phyloP scores from a whole-genome alignment of 768 basidiomycete species.

The Xanthoconium stramineum region DNA sequence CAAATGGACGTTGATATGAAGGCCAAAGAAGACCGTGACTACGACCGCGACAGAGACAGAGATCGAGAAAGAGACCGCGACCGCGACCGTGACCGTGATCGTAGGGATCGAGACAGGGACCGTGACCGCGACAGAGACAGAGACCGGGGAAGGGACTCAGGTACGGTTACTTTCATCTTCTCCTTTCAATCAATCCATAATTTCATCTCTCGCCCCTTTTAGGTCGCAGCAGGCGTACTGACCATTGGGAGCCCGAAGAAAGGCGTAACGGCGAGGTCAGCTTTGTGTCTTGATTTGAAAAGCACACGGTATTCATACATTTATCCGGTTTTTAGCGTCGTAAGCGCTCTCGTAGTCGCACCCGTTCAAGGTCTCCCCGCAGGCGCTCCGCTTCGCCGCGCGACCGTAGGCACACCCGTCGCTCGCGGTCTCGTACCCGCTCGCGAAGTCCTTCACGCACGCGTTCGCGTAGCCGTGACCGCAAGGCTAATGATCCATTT shows the following conservation, averaged over 20 bases:
- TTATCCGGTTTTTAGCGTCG: conserved; percentile 45
- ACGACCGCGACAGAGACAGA: conserved; percentile 51
- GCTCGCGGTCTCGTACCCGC: conserved; percentile 64
- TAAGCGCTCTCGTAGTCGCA: conserved; percentile 64
- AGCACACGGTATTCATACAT: background rate
- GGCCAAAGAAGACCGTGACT: conserved; percentile 68
- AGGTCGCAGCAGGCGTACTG: conserved; percentile 49
- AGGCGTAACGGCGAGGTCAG: conserved; percentile 71
- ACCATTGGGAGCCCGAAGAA: conserved; percentile 86
- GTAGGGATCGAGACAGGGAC: conserved; percentile 44
- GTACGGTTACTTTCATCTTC: conserved; percentile 33
- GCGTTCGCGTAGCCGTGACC: conserved; percentile 55
- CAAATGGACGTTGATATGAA: conserved; percentile 84
- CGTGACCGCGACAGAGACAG: conserved; percentile 42
- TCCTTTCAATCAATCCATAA: background rate
- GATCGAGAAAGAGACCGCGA: conserved; percentile 40
- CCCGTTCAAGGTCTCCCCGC: conserved; percentile 63
- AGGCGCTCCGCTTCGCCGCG: conserved; percentile 67
- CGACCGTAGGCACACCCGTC: conserved; percentile 50
- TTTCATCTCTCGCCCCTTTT: conserved; percentile 8
- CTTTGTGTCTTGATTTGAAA: background rate
- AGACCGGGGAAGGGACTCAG: conserved; percentile 55
- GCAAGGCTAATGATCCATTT: conserved; percentile 61
- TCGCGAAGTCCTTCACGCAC: conserved; percentile 50
- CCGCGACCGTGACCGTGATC: conserved; percentile 36